Percentiles rank a stretch among this genome's conserved stretches.
phyloP scores from a whole-genome alignment of 129 eudicot genomes.

The Centrapalus pauciflorus region DNA sequence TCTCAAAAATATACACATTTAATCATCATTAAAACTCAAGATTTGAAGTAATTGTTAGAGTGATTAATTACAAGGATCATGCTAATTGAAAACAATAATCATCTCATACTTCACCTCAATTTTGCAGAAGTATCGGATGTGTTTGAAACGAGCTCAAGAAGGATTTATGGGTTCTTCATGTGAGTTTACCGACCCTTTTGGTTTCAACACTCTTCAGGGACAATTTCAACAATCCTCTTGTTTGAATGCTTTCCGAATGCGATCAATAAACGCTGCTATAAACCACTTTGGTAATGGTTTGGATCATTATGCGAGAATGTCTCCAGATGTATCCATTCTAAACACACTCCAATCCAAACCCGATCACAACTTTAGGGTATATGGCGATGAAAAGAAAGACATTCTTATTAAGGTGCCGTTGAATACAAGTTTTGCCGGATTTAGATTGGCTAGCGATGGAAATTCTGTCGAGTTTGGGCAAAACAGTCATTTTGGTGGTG shows the following conservation, averaged over 20 bases:
- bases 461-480: slow-evolving; percentile 45
- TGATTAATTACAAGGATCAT: neutral
- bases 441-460: slow-evolving; percentile 39
- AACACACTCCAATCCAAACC: slow-evolving; percentile 16
- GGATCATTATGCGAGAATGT: neutral
- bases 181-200: slow-evolving; percentile 11
- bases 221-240: slow-evolving; percentile 17
- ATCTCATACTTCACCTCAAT: neutral
- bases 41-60: slow-evolving; percentile 23
- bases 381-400: slow-evolving; percentile 33
- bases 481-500: neutral
- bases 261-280: slow-evolving; percentile 17
- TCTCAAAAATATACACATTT: slow-evolving; percentile 25
- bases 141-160: slow-evolving; percentile 39
- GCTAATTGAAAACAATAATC: neutral
- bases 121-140: slow-evolving; percentile 47
- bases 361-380: slow-evolving; percentile 27
- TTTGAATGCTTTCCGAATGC: slow-evolving; percentile 18
- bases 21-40: slow-evolving; percentile 24
- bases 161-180: slow-evolving; percentile 16
- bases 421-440: slow-evolving; percentile 32
- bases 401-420: slow-evolving; percentile 15
- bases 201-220: slow-evolving; percentile 12
- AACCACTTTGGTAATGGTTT: slow-evolving; percentile 4
- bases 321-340: slow-evolving; percentile 22